A percentile compares a stretch with the other conserved stretches of the same genome.
Evolutionary conservation across 257 asterid species (phyloP).

Genomic region (Salvia hispanica): DNA sequence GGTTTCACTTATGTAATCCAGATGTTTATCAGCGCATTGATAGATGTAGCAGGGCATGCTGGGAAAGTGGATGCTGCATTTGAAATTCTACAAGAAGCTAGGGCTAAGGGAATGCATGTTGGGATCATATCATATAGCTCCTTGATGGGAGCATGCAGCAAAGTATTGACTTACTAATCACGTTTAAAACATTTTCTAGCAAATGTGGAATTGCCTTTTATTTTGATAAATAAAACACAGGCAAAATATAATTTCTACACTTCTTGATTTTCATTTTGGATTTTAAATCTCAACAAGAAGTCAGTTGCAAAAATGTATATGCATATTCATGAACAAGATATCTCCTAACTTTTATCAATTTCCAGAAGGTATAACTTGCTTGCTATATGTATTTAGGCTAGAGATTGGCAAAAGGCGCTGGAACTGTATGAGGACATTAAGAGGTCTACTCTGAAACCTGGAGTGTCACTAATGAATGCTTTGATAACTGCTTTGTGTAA

Average conservation of each 20-base stretch:
- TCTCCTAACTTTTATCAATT: conserved; percentile 8
- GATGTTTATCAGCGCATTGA: conserved; percentile 93
- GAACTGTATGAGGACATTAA: conserved; percentile 67
- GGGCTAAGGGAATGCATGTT: conserved; percentile 68
- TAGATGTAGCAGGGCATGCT: conserved; percentile 97
- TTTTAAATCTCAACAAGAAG: conserved; percentile 25
- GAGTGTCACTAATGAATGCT: conserved; percentile 94
- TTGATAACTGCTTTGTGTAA: conserved; percentile 90
- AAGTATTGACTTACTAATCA: conserved; percentile 49
- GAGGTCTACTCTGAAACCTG: conserved; percentile 68
- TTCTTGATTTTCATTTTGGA: conserved; percentile 14
- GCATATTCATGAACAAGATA: conserved; percentile 9
- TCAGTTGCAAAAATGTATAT: background rate
- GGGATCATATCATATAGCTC: conserved; percentile 91
- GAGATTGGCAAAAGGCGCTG: conserved; percentile 89
- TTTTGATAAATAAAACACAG: conserved; percentile 14
- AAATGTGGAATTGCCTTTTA: conserved; percentile 4
- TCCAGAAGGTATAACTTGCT: conserved; percentile 28
- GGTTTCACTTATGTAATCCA: conserved; percentile 40
- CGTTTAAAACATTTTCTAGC: background rate
- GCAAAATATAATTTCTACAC: background rate
- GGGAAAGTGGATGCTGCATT: conserved; percentile 92
- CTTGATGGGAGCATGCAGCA: conserved; percentile 99
- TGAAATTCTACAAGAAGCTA: conserved; percentile 78
- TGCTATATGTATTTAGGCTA: conserved; percentile 54